Evolutionary conservation across 2,329 filamentous ascomycete species (phyloP).

Genomic region (Botrytis galanthina): DNA sequence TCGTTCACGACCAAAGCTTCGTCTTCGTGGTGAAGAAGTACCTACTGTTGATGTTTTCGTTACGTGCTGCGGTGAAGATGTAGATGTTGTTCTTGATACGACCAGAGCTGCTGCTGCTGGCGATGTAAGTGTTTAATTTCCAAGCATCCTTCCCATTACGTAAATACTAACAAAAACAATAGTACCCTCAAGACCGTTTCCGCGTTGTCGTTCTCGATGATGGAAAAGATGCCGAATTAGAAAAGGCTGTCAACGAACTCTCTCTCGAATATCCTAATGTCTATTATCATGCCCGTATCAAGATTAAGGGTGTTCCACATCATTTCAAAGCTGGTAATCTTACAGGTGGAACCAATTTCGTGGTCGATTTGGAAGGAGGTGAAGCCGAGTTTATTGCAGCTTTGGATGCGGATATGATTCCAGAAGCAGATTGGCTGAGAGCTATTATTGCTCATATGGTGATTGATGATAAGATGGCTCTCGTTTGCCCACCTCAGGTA

Average conservation of each 20-base stretch:
- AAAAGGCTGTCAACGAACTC: constrained; percentile 42
- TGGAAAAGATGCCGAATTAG: constrained; percentile 46
- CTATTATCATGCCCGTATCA: constrained; percentile 47
- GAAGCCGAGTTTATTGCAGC: constrained; percentile 56
- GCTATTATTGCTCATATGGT: constrained; percentile 58
- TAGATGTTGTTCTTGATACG: constrained; percentile 49
- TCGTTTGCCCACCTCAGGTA: constrained; percentile 57
- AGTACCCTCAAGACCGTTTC: constrained; percentile 51
- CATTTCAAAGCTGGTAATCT: constrained; percentile 66
- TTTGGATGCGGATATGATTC: constrained; percentile 68
- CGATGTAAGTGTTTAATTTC: constrained; percentile 39
- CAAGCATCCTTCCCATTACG: not conserved
- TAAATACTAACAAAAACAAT: not conserved
- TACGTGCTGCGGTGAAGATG: constrained; percentile 57
- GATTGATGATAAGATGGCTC: constrained; percentile 53
- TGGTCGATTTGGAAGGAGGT: constrained; percentile 48
- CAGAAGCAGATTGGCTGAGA: constrained; percentile 58
- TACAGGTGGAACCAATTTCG: constrained; percentile 56
- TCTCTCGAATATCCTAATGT: constrained; percentile 43
- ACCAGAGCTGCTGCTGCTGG: constrained; percentile 51
- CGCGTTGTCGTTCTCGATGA: constrained; percentile 57
- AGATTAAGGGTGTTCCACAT: constrained; percentile 40
- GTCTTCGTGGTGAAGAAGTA: constrained; percentile 39
- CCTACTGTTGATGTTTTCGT: constrained; percentile 57
- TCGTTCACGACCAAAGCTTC: constrained; percentile 52